phyloP scores from a whole-genome alignment of 2,329 filamentous ascomycete genomes.

The Penicillium crustosum region DNA sequence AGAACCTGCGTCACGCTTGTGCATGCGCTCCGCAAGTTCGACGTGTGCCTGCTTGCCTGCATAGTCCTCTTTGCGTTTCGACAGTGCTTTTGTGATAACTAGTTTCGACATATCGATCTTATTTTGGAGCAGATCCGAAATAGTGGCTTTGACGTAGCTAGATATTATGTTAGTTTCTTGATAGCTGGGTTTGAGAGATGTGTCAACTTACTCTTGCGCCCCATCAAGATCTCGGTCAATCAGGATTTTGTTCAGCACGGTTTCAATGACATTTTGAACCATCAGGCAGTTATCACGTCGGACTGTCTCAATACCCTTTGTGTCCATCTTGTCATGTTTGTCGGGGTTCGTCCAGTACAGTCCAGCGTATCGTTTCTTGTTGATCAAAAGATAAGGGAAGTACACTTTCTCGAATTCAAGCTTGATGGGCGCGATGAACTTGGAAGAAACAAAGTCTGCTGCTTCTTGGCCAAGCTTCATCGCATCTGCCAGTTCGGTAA shows the following conservation, averaged over 20 bases:
- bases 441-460: conserved; percentile 79
- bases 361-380: conserved; percentile 99
- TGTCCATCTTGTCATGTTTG: conserved; percentile 99
- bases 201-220: conserved; percentile 77
- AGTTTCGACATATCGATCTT: conserved; percentile 99
- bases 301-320: conserved; percentile 98
- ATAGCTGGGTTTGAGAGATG: neutral
- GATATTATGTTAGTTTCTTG: conserved; percentile 37
- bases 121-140: conserved; percentile 92
- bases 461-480: conserved; percentile 98
- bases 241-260: conserved; percentile 89
- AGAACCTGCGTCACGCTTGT: conserved; percentile 91
- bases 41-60: conserved; percentile 92
- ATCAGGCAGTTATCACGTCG: conserved; percentile 93
- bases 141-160: conserved; percentile 94
- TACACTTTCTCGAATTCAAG: conserved; percentile 99
- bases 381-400: conserved; percentile 96
- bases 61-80: conserved; percentile 73
- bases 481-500: conserved; percentile 77
- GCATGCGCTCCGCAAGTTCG: conserved; percentile 93
- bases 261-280: conserved; percentile 97
- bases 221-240: conserved; percentile 89
- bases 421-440: conserved; percentile 97
- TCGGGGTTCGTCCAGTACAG: conserved; percentile 93
- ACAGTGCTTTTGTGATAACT: conserved; percentile 95